A percentile compares a stretch with the other conserved stretches of the same genome.
Conservation (phyloP, 1,284 basidiomycete genomes). For the Exobasidium cylindrosporum region DNA sequence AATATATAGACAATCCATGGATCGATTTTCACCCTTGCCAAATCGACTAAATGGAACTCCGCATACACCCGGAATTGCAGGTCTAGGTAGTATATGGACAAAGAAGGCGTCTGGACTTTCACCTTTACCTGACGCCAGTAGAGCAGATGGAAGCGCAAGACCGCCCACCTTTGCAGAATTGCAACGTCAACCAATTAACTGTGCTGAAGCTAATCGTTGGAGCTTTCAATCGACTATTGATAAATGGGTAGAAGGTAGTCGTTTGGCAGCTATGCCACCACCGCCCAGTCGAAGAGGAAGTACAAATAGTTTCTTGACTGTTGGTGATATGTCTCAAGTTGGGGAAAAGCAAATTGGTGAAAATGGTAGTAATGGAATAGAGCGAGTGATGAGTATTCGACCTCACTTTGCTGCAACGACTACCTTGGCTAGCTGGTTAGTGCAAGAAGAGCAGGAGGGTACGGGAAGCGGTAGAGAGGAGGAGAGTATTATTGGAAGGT, state of each 20-base stretch:
- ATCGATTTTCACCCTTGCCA: neutral
- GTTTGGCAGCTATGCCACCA: neutral
- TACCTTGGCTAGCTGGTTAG: conserved; percentile 42
- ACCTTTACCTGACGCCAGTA: neutral
- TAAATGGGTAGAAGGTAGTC: neutral
- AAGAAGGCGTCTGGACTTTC: neutral
- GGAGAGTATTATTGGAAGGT: neutral
- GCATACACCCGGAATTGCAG: conserved; percentile 18
- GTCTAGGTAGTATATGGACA: conserved; percentile 12
- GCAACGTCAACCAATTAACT: neutral
- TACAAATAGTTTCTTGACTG: neutral
- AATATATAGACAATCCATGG: neutral
- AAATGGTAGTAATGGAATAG: conserved; percentile 10
- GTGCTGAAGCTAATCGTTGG: neutral
- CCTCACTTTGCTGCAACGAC: conserved; percentile 45
- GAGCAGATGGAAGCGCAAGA: neutral
- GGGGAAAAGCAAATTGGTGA: neutral
- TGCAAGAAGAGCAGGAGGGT: conserved; percentile 5
- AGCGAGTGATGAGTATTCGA: conserved; percentile 40
- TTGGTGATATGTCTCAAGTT: neutral
- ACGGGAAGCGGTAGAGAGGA: neutral
- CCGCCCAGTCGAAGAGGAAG: neutral
- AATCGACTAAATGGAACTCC: conserved; percentile 10
- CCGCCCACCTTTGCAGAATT: conserved; percentile 1
- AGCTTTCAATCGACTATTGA: neutral